phyloP scores from a whole-genome alignment of 2,329 filamentous ascomycete genomes.

The Aspergillus fumigatiaffinis region DNA sequence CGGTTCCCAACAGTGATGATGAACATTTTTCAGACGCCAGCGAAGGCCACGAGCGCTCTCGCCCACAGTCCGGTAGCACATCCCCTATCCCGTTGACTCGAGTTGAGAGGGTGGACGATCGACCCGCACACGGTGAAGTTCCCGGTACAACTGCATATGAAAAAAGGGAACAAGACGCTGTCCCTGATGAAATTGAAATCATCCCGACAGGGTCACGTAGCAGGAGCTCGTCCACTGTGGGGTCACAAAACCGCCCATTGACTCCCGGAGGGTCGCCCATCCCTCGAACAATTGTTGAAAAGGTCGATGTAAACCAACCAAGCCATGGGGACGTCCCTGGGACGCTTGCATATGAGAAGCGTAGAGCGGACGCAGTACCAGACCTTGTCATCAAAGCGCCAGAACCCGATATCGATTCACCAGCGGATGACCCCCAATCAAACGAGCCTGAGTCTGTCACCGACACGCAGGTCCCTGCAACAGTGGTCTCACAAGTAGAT shows the following conservation, averaged over 20 bases:
- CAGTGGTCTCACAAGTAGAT: conserved; percentile 43
- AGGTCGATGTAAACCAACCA: conserved; percentile 54
- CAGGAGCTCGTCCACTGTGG: conserved; percentile 39
- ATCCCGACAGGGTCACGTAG: conserved; percentile 45
- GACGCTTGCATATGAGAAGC: conserved; percentile 54
- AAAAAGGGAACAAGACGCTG: conserved; percentile 55
- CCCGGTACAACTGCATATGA: conserved; percentile 59
- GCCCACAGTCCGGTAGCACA: conserved; percentile 38
- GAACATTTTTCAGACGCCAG: conserved; percentile 65
- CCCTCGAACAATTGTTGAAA: conserved; percentile 59
- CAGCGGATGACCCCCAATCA: conserved; percentile 16
- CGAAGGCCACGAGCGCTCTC: conserved; percentile 47
- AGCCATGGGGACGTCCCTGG: conserved; percentile 61
- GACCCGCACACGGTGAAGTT: conserved; percentile 57
- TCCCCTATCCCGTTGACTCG: conserved; percentile 60
- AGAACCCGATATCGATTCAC: conserved; percentile 29
- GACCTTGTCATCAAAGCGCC: conserved; percentile 53
- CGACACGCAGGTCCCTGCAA: conserved; percentile 37
- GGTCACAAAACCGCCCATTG: conserved; percentile 42
- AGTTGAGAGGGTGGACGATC: conserved; percentile 59
- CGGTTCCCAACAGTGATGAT: conserved; percentile 51
- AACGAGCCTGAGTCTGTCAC: conserved; percentile 12
- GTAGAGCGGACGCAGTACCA: conserved; percentile 56
- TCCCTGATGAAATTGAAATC: conserved; percentile 61
- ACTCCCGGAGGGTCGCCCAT: conserved; percentile 52